These are phyloP conservation scores for Penicillium digitatum DNA, from an alignment of 2,329 filamentous ascomycete genomes.

Conservation along the genomic window DNA sequence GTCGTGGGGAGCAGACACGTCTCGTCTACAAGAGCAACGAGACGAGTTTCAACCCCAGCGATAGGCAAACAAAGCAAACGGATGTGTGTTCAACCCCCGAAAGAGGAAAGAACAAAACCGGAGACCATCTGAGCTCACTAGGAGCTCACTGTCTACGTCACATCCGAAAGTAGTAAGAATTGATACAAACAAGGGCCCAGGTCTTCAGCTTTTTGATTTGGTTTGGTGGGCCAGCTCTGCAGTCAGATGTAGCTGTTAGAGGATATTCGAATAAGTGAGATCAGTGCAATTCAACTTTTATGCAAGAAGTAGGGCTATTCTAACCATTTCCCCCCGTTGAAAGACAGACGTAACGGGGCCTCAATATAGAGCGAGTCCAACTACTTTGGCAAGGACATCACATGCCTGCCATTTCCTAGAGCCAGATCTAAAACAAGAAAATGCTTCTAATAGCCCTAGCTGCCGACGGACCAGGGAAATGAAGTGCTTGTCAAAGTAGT, in stretches of 20 bases:
- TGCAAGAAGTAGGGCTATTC: not conserved
- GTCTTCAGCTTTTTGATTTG: not conserved
- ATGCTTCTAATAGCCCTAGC: not conserved
- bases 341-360: not conserved
- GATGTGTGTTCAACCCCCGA: not conserved
- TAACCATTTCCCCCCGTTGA: not conserved
- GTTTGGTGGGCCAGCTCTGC: not conserved
- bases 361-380: not conserved
- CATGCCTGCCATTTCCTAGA: not conserved
- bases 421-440: not conserved
- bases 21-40: not conserved
- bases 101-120: too few species aligned
- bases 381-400: not conserved
- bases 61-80: not conserved
- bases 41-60: not conserved
- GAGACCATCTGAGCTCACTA: too few species aligned
- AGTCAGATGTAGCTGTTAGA: not conserved
- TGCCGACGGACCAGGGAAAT: not conserved
- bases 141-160: not conserved
- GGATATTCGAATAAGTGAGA: not conserved
- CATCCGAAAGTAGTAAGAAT: not conserved
- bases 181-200: too few species aligned
- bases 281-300: not conserved
- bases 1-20: not conserved
- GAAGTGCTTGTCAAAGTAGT: slow-evolving; percentile 1